Base-by-base conservation (phyloP, 345 rosid genomes). In the Trapa incisa region DNA sequence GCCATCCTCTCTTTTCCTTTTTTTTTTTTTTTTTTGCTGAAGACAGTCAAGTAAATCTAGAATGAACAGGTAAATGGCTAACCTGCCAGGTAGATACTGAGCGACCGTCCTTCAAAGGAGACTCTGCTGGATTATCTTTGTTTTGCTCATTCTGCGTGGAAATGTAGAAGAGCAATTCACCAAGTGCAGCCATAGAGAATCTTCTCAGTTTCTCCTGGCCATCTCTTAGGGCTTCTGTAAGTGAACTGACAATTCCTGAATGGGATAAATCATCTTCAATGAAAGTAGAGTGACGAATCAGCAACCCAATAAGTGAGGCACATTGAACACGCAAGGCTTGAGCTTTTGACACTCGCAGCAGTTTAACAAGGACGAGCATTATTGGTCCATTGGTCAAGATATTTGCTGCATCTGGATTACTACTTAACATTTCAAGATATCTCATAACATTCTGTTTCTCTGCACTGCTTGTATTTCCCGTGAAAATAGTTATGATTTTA, bases 181-280 rank as follows among this genome's bases (percentile, higher is more conserved):
- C 99, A 74, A 94, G 78, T 78, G 99, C 96, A 53, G 96, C 99
- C 99, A 94, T 89, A 22, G 89, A 89, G 72, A 94, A 91, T 76
- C 97, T 81, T 77, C 99, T 84, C 57, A 91, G 91, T 77, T 91
- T 94, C 75, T 94, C 99, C 77, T 91, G 97, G 78, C 80, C 84
- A 83, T 89, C 96, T 69, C 96, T 83, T 9, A 94, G 93, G 77
- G 95, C 95, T 80, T 85, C 91, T 41, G 91, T 84, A 66, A 94
- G 89, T 62, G 96, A 86, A 70, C 86, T 92, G 64, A 94, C 67
- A 74, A 94, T 89, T 69, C 97, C 99, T 54, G 97, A 94, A 81
- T 83, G 81, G 42, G 99, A 88, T 75, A 91, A 80, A 63, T 94
- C 97, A 70, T 86, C 97, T 56, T 83, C 87, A 37, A 94, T 87